Evolutionary conservation across 352 stramenopile species (phyloP).

Genomic region (Pythium folliculosum): DNA sequence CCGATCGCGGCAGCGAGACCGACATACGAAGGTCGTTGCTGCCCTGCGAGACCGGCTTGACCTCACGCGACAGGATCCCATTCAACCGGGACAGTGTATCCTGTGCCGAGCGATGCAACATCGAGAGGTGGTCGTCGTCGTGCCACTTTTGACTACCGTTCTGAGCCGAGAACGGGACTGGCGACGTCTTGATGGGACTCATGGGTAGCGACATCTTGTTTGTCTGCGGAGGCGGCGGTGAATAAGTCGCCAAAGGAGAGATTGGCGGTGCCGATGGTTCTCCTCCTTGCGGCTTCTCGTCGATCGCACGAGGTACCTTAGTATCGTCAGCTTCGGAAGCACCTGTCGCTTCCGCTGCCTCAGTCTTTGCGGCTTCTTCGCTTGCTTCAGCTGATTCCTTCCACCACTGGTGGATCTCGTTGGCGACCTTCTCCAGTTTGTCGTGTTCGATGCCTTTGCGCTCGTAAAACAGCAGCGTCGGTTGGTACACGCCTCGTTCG

Average conservation of each 20-base stretch:
- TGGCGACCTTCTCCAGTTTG: slow-evolving; percentile 63
- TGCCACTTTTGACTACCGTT: slow-evolving; percentile 34
- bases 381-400: slow-evolving; percentile 46
- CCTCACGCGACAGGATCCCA: slow-evolving; percentile 44
- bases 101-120: slow-evolving; percentile 62
- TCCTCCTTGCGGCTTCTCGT: neutral
- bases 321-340: slow-evolving; percentile 11
- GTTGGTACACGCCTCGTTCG: slow-evolving; percentile 81
- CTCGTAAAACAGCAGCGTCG: slow-evolving; percentile 83
- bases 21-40: slow-evolving; percentile 42
- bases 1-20: slow-evolving; percentile 58
- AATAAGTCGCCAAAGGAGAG: neutral
- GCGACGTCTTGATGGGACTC: slow-evolving; percentile 52
- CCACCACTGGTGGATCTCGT: slow-evolving; percentile 80
- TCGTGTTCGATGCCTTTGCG: slow-evolving; percentile 63
- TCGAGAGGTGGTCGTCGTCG: slow-evolving; percentile 51
- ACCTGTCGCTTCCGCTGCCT: slow-evolving; percentile 2
- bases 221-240: slow-evolving; percentile 2
- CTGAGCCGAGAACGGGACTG: slow-evolving; percentile 1
- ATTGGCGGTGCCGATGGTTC: neutral
- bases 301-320: neutral
- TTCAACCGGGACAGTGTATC: slow-evolving; percentile 69
- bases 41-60: slow-evolving; percentile 15
- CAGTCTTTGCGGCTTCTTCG: slow-evolving; percentile 24
- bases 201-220: slow-evolving; percentile 31